Evolutionary conservation across 495 filamentous ascomycete species (phyloP), one percentile per base, ranked within the genome.

Genomic region (Choiromyces venosus): DNA sequence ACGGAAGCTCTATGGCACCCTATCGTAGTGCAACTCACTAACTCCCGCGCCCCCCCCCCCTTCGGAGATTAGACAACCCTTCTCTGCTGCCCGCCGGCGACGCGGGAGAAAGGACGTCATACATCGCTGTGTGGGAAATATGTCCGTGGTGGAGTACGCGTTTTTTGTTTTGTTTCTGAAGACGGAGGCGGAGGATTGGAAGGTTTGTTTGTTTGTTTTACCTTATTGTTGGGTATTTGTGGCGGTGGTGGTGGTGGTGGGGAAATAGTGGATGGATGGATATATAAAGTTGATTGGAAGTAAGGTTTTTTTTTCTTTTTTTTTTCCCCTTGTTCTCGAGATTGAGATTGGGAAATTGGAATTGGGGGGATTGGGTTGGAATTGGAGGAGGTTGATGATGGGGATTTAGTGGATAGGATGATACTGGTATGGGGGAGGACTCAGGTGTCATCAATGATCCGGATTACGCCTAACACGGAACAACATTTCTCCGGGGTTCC

Each of bases 161-260:
- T n/a, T n/a, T n/a, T n/a, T n/a, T n/a, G n/a, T n/a, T n/a, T n/a
- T n/a, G n/a, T n/a, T n/a, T n/a, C n/a, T n/a, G n/a, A n/a, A n/a
- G 44, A n/a, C 44, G 10, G 25, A 52, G 21, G 1, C 10, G n/a
- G 46, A 16, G 52, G 52, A 16, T 16, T 40, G 39, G 2, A 10
- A 29, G n/a, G 2, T 16, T 29, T 29, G 52, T 52, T 25, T 0
- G 44, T 25, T 52, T 52, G 46, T 9, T 21, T 21, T 52, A n/a
- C 25, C n/a, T n/a, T n/a, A n/a, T n/a, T n/a, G n/a, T n/a, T n/a
- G n/a, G n/a, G n/a, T 61, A 29, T 61, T 29, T 29, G 52, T 61
- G 52, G 52, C 52, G 52, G n/a, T n/a, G n/a, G 52, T 61, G 52
- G 52, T 25, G 52, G 52, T 61, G 52, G 52, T 25, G 52, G 52